These are phyloP conservation scores for Blastocystis hominis DNA, from an alignment of 352 stramenopile genomes.

Conservation along the genomic window DNA sequence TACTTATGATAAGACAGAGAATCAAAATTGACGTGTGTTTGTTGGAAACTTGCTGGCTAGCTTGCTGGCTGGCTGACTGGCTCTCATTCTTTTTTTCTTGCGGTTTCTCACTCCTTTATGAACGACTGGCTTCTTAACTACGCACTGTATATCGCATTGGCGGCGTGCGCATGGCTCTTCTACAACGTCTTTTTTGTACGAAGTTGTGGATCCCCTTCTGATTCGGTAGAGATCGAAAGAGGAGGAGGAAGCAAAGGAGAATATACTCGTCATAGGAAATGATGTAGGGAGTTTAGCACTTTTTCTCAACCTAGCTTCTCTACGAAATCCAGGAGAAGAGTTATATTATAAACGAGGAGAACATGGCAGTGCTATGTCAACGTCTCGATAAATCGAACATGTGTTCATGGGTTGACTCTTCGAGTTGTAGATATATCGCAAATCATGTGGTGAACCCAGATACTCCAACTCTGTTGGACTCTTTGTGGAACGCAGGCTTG, in stretches of 20 bases:
- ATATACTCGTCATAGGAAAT: slow-evolving; percentile 25
- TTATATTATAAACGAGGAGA: neutral
- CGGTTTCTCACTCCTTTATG: neutral
- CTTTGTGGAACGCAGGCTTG: neutral
- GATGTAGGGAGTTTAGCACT: neutral
- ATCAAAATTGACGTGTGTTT: slow-evolving; percentile 34
- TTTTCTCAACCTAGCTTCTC: neutral
- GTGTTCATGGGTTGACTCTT: neutral
- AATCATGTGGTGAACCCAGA: neutral
- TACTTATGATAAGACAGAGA: slow-evolving; percentile 44
- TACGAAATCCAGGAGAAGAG: neutral
- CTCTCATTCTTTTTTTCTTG: too few relatives aligned
- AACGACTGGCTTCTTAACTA: neutral
- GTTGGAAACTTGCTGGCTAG: neutral
- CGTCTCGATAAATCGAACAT: slow-evolving; percentile 5
- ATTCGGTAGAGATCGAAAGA: neutral
- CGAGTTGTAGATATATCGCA: neutral
- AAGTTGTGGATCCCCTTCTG: neutral
- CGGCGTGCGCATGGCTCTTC: neutral
- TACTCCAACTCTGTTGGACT: neutral
- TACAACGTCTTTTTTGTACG: neutral
- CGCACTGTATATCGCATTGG: neutral
- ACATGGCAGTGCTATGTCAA: neutral
- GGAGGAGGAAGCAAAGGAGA: neutral
- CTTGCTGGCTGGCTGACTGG: too few relatives aligned